Evolutionary conservation across 352 stramenopile species (phyloP).

Genomic region (Globisporangium nagaii): DNA sequence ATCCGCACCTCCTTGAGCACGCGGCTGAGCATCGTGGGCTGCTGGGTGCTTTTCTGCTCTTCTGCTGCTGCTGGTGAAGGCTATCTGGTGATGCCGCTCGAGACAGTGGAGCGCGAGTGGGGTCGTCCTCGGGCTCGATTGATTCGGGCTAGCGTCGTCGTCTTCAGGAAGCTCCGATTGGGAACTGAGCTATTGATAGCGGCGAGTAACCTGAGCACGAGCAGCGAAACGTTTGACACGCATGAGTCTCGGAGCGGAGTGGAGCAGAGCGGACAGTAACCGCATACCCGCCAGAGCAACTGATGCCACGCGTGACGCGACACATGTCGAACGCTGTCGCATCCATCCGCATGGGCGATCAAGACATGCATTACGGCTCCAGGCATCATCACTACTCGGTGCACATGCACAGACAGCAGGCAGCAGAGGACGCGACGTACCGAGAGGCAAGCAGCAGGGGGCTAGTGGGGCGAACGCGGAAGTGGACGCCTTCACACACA

Average conservation of each 20-base stretch:
- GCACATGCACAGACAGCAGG: background rate
- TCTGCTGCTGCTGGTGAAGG: background rate
- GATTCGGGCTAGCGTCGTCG: too few species aligned
- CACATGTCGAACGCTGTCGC: too few species aligned
- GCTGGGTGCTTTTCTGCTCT: too few species aligned
- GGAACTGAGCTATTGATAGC: too few species aligned
- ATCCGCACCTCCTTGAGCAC: slow-evolving; percentile 61
- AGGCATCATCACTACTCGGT: background rate
- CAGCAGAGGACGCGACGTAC: background rate
- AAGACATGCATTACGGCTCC: background rate
- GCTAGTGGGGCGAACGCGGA: background rate
- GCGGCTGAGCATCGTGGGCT: slow-evolving; percentile 34
- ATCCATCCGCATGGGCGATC: background rate
- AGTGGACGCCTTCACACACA: background rate
- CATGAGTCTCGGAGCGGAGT: too few species aligned
- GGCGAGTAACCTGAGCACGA: too few species aligned
- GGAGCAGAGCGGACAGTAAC: too few species aligned
- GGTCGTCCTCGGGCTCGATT: background rate
- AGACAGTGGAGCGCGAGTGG: background rate
- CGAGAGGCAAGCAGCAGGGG: background rate
- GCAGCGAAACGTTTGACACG: too few species aligned
- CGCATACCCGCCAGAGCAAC: background rate
- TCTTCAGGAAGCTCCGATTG: too few species aligned
- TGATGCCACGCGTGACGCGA: too few species aligned
- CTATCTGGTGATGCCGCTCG: background rate